Conservation (phyloP, 1,139 yeast species). For the Taphrina flavorubra region DNA sequence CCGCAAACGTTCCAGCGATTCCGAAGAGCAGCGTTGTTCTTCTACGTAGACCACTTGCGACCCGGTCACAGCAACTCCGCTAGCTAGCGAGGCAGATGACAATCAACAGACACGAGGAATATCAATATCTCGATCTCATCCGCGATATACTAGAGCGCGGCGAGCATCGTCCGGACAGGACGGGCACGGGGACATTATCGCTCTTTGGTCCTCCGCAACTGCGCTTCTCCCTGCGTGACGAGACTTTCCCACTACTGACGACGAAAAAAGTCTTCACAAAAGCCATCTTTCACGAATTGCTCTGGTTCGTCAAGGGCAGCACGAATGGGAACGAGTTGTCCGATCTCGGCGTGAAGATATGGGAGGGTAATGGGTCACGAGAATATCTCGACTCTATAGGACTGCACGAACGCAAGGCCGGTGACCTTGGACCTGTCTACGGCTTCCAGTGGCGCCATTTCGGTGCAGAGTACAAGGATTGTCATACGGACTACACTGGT, state of each 20-base stretch:
- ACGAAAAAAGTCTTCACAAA: conserved; percentile 79
- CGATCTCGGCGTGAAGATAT: conserved; percentile 85
- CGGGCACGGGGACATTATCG: conserved; percentile 94
- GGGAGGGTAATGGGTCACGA: conserved; percentile 99
- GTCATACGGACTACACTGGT: conserved; percentile 84
- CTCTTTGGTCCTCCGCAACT: conserved; percentile 95
- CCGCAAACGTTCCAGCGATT: too few relatives aligned
- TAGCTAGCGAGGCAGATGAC: neutral
- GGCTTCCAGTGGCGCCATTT: conserved; percentile 99
- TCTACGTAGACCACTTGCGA: too few relatives aligned
- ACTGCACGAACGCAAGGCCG: conserved; percentile 77
- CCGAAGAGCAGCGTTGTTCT: too few relatives aligned
- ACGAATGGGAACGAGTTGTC: conserved; percentile 82
- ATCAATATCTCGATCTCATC: conserved; percentile 84
- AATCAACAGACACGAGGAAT: conserved; percentile 61
- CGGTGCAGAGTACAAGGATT: conserved; percentile 86
- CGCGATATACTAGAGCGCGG: conserved; percentile 77
- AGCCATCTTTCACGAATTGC: conserved; percentile 63
- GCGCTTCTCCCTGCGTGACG: conserved; percentile 75
- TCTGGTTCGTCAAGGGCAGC: conserved; percentile 91
- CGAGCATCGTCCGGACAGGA: conserved; percentile 89
- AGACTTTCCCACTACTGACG: conserved; percentile 82
- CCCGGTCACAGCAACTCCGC: too few relatives aligned
- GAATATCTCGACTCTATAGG: conserved; percentile 87
- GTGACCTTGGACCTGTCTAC: conserved; percentile 96